Percentiles rank a stretch among this genome's conserved stretches.
Conservation (phyloP, 164 flowering plant species). For the Liriodendron chinense region DNA sequence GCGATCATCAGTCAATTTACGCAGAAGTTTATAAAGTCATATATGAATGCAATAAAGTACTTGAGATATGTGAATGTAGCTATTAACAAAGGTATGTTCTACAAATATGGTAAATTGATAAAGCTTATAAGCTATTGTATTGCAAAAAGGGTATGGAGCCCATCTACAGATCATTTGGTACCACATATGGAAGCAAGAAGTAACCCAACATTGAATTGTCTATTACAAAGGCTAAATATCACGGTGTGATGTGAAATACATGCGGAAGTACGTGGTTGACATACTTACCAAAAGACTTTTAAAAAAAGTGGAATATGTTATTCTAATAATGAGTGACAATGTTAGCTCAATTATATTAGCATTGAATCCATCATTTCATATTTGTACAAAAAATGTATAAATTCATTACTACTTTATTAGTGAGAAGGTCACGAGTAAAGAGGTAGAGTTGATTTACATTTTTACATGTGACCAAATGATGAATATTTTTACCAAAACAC, state of each 20-base stretch:
- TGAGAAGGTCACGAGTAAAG: neutral
- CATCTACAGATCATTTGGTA: neutral
- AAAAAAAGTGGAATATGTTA: too few relatives aligned
- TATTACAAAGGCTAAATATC: neutral
- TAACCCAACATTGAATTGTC: neutral
- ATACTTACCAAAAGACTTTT: neutral
- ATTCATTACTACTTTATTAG: too few relatives aligned
- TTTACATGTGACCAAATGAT: too few relatives aligned
- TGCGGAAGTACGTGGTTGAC: neutral
- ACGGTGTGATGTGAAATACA: neutral
- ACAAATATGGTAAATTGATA: too few relatives aligned
- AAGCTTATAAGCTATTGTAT: too few relatives aligned
- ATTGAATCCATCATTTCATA: too few relatives aligned
- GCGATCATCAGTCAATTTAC: neutral
- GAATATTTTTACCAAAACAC: neutral
- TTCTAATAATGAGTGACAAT: too few relatives aligned
- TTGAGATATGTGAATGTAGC: neutral
- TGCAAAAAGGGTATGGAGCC: neutral
- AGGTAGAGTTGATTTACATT: neutral
- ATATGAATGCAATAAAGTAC: neutral
- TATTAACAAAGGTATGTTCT: neutral
- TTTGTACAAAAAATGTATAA: too few relatives aligned
- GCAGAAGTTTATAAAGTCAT: neutral
- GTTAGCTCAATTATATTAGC: too few relatives aligned
- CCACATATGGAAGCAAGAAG: neutral